Base-by-base conservation (phyloP, 257 asterid species). In the Nicotiana knightiana region DNA sequence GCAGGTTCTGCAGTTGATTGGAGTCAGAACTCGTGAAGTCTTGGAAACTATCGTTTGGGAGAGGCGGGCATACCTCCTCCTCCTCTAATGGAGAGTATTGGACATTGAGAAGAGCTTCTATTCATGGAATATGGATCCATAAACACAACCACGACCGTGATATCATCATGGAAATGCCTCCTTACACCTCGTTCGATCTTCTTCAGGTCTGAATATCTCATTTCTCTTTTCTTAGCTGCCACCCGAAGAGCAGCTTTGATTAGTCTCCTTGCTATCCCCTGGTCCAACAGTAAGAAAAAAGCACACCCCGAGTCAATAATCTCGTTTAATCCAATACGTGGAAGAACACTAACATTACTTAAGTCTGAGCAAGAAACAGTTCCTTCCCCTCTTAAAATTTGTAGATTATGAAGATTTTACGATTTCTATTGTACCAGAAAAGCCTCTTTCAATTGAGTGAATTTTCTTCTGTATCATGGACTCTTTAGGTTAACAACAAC, bases 91-190 rank as follows among this genome's bases (percentile, higher is more conserved):
- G 98, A 95, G 61, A 88, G 80, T 13, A 83, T 61, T 53, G 89
- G 82, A 76, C 75, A 18, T 57, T 75, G 80, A 64, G 86, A 80
- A 33, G 88, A 77, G 66, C 79, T 77, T 83, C 89, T 83, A 55
- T 77, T 89, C 59, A 81, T 18, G 13, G 89, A 81, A 67, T 88
- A 81, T 21, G 82, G 88, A 81, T 94, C 96, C 37, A 94, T 77
- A 80, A 88, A 94, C 81, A 94, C 91, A 7, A 94, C 97, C 65
- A 91, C 93, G 3, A 90, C 99, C 1, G 97, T 89, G 77, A 96
- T 93, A 84, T 96, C 99, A 21, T 96, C 99, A 16, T 96, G 99
- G 86, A 96, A 96, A 92, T 94, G 98, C 85, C 99, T 90, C 88
- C 98, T 91, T 61, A 96, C 93, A 1, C 99, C 99, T 66, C 93